Evolutionary conservation across 2,329 filamentous ascomycete genomes (phyloP).

Genomic region (Thielaviopsis cerberus): DNA sequence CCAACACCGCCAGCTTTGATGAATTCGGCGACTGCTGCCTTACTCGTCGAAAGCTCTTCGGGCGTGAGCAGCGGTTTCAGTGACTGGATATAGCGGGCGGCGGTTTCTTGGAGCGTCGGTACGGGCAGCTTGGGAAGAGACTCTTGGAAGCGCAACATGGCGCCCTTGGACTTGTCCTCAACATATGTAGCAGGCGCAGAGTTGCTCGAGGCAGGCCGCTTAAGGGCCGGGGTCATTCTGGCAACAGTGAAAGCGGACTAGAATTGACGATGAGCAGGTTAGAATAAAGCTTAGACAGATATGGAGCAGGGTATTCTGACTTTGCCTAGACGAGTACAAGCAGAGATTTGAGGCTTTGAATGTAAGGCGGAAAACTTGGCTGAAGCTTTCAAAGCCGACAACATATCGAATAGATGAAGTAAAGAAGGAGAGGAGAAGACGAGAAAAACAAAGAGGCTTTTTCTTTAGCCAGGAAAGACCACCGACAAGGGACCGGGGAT

Average conservation of each 20-base stretch:
- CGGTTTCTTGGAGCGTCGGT: conserved; percentile 65
- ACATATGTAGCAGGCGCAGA: conserved; percentile 42
- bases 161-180: conserved; percentile 61
- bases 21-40: conserved; percentile 75
- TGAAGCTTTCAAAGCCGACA: conserved; percentile 5
- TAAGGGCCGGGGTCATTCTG: conserved; percentile 12
- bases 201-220: conserved; percentile 11
- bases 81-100: conserved; percentile 61
- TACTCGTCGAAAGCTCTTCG: conserved; percentile 51
- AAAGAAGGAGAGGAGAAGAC: neutral
- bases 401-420: conserved; percentile 4
- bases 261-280: neutral
- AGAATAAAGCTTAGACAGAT: neutral
- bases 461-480: neutral
- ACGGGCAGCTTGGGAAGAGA: conserved; percentile 67
- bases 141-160: conserved; percentile 70
- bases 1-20: conserved; percentile 71
- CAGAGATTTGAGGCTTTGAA: neutral
- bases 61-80: conserved; percentile 55
- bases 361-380: conserved; percentile 1
- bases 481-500: neutral
- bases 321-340: neutral
- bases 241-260: neutral
- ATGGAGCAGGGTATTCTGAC: neutral
- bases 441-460: neutral